Evolutionary conservation across 495 filamentous ascomycete species (phyloP).

Genomic region (Cercophora sp.): DNA sequence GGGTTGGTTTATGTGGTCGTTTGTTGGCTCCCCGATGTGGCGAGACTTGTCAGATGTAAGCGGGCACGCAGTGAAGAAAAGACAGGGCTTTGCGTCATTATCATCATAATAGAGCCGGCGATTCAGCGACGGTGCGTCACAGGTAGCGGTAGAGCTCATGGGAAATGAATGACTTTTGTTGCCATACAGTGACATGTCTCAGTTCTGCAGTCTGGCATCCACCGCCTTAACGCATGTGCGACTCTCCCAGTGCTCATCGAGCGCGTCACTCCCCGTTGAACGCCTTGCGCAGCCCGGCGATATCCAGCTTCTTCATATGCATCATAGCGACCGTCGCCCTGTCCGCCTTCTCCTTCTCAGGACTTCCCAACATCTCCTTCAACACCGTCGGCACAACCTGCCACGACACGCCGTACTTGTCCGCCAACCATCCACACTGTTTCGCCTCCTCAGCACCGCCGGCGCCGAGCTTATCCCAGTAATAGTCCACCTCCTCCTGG

Average conservation of each 20-base stretch:
- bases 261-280: conserved; percentile 12
- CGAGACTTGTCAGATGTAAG: no score
- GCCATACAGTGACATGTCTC: neutral
- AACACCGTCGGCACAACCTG: conserved; percentile 35
- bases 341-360: conserved; percentile 16
- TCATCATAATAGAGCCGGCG: no score
- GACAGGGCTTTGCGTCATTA: no score
- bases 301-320: conserved; percentile 36
- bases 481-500: conserved; percentile 40
- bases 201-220: neutral
- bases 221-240: neutral
- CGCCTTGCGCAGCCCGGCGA: conserved; percentile 31
- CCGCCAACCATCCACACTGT: conserved; percentile 36
- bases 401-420: conserved; percentile 38
- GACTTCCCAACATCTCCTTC: conserved; percentile 20
- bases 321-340: conserved; percentile 29
- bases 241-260: neutral
- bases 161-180: no score
- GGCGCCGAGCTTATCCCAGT: conserved; percentile 33
- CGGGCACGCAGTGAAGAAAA: no score
- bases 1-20: no score
- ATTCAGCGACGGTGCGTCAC: no score
- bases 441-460: conserved; percentile 26
- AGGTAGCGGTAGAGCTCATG: no score
- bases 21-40: no score